A percentile compares a stretch with the other conserved stretches of the same genome.
Conservation (phyloP, 129 eudicot genomes). For the Lactuca saligna region DNA sequence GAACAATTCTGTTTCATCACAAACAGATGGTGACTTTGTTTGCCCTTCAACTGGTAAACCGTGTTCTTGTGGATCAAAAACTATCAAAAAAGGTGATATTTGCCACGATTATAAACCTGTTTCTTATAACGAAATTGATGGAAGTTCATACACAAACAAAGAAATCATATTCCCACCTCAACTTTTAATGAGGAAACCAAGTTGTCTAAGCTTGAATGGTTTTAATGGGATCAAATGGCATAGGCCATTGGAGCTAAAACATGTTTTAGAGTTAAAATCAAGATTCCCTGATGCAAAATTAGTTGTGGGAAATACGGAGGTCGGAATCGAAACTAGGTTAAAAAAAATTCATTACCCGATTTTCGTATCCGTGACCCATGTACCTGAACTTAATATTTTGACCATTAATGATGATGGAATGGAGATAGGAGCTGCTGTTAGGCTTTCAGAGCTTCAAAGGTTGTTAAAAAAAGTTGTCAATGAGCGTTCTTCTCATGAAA, state of each 20-base stretch:
- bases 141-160: slow-evolving; percentile 69
- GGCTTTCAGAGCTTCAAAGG: slow-evolving; percentile 64
- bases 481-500: slow-evolving; percentile 61
- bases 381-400: slow-evolving; percentile 72
- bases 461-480: slow-evolving; percentile 34
- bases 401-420: slow-evolving; percentile 64
- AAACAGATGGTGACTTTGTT: slow-evolving; percentile 46
- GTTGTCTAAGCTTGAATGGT: slow-evolving; percentile 61
- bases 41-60: slow-evolving; percentile 99
- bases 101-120: slow-evolving; percentile 38
- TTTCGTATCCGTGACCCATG: slow-evolving; percentile 62
- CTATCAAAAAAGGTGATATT: slow-evolving; percentile 17
- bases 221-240: slow-evolving; percentile 80
- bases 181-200: slow-evolving; percentile 55
- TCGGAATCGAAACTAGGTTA: slow-evolving; percentile 87
- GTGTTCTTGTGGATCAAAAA: slow-evolving; percentile 73
- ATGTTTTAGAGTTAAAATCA: slow-evolving; percentile 69
- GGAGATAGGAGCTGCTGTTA: slow-evolving; percentile 90
- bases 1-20: slow-evolving; percentile 24
- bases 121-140: slow-evolving; percentile 73
- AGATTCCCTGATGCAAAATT: slow-evolving; percentile 80
- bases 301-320: slow-evolving; percentile 88
- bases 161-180: slow-evolving; percentile 98
- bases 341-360: slow-evolving; percentile 78
- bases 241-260: slow-evolving; percentile 64